These are phyloP conservation scores for Gaertneriomyces semiglobifer DNA, from an alignment of 192 early-diverging fungal species.

Conservation along the genomic window DNA sequence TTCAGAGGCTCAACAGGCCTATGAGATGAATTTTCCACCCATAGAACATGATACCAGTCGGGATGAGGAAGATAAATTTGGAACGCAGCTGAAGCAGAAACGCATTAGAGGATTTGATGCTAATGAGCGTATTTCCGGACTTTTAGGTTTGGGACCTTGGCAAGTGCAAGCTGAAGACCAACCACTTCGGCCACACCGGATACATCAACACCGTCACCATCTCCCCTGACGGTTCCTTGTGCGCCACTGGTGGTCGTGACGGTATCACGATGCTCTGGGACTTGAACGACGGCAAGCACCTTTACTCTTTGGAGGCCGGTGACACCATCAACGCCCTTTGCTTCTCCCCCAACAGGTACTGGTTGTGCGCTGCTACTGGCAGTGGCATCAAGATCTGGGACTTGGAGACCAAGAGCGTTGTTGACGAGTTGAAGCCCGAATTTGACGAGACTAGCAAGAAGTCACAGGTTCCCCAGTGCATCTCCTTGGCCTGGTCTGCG, in stretches of 20 bases:
- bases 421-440: constrained; percentile 73
- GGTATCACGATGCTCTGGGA: constrained; percentile 99
- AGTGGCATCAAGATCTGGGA: constrained; percentile 99
- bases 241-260: constrained; percentile 99
- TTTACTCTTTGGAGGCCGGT: constrained; percentile 97
- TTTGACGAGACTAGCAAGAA: constrained; percentile 61
- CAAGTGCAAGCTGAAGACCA: constrained; percentile 98
- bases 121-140: background rate
- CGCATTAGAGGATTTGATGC: no score
- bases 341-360: constrained; percentile 99
- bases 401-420: constrained; percentile 94
- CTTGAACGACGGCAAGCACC: constrained; percentile 99
- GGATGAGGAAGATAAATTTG: background rate
- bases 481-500: constrained; percentile 97
- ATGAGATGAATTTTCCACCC: constrained; percentile 44
- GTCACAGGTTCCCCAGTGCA: constrained; percentile 76
- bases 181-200: constrained; percentile 98
- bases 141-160: constrained; percentile 95
- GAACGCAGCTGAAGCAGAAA: background rate
- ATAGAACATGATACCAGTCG: constrained; percentile 32
- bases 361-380: constrained; percentile 97
- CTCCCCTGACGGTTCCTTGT: constrained; percentile 99
- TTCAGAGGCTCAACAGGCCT: constrained; percentile 38
- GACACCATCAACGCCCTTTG: constrained; percentile 94
- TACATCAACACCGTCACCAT: constrained; percentile 98